Percentiles rank a stretch among this genome's conserved stretches.
Conservation (phyloP, 192 early-diverging fungal species). For the Podila epicladia region DNA sequence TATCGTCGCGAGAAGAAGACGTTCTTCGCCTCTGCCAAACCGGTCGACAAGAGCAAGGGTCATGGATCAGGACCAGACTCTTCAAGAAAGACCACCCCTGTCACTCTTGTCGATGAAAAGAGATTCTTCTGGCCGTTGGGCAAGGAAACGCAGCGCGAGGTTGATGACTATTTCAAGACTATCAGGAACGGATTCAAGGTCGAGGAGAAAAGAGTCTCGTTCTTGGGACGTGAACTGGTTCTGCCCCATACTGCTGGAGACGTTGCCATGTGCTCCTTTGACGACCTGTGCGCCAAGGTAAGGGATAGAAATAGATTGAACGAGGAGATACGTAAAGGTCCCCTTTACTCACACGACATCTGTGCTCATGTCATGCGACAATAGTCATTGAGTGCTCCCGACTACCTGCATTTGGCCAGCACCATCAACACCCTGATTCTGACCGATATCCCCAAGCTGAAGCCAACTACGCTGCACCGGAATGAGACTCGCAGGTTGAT, state of each 20-base stretch:
- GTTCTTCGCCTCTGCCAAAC: conserved; percentile 40
- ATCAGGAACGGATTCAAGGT: conserved; percentile 35
- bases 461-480: conserved; percentile 66
- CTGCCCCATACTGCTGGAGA: conserved; percentile 73
- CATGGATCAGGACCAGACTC: conserved; percentile 3
- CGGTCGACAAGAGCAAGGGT: conserved; percentile 20
- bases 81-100: conserved; percentile 34
- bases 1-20: conserved; percentile 72
- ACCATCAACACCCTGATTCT: conserved; percentile 81
- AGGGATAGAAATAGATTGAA: not conserved
- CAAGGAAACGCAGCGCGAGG: conserved; percentile 50
- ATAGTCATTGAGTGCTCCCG: conserved; percentile 80
- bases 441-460: conserved; percentile 73
- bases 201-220: conserved; percentile 62
- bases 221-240: conserved; percentile 78
- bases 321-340: not conserved
- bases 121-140: conserved; percentile 80
- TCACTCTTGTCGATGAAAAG: conserved; percentile 62
- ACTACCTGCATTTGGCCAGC: conserved; percentile 88
- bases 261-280: conserved; percentile 81
- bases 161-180: conserved; percentile 51
- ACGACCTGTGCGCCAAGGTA: conserved; percentile 76
- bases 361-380: not conserved
- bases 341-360: not conserved
- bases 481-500: conserved; percentile 94